Base-by-base conservation (phyloP, 345 rosid species). In the Gossypium ekmanianum region DNA sequence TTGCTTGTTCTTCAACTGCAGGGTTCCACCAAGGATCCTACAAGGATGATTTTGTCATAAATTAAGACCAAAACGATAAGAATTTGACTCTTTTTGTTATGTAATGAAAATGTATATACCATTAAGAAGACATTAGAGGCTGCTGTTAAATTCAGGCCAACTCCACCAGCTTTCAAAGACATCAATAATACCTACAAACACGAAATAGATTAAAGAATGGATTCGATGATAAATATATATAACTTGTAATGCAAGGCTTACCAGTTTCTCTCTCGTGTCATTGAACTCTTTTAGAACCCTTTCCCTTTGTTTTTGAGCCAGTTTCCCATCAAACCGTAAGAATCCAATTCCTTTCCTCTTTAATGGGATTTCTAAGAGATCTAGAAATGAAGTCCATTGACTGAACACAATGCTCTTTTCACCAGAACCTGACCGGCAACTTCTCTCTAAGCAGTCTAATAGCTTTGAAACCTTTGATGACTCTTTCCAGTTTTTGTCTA, bases 1-100 rank as follows among this genome's bases (percentile, higher is more conserved):
- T 87, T 6, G 94, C 94, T 80, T 87, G 92, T 67, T 88, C 92
- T 78, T 88, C 89, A 9, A 84, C 94, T 0, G 92, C 90, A 9
- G 92, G 64, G 71, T 90, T 87, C 92, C 94, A 88, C 94, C 94
- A 88, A 58, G 91, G 94, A 85, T 87, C 88, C 92, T 88, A 24
- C 70, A 75, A 51, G 65, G 43, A 48, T 34, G 51, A 18, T 34
- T 34, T 34, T 34, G 41, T 57, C 4, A 18, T 68, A 69, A 41
- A 44, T 24, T 4, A 26, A 10, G 73, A 70, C 47, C 45, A 70
- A 5, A n/a, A 39, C 10, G 41, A 45, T 2, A 17, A 22, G 16
- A 26, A n/a, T 8, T 17, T 9, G 16, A 13, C 56, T 57, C 2
- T 0, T 9, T 27, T 57, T 57, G 3, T 20, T 22, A 10, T 8